These are phyloP conservation scores for Neocatenulostroma microsporum DNA, from an alignment of 2,329 filamentous ascomycete genomes.

Conservation along the genomic window DNA sequence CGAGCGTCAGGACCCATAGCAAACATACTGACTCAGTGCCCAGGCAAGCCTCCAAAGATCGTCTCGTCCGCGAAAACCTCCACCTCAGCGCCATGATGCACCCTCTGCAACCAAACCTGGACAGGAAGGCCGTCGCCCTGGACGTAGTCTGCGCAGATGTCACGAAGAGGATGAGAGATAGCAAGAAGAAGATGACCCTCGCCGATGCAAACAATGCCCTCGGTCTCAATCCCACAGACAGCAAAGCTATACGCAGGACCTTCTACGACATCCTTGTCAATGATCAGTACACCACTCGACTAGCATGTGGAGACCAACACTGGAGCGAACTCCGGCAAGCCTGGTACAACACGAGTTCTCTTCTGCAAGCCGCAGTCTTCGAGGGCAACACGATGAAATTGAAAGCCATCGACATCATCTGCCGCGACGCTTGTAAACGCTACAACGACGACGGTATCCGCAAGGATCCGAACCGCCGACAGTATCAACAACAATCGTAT, in stretches of 20 bases:
- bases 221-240: slow-evolving; percentile 60
- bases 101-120: slow-evolving; percentile 49
- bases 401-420: slow-evolving; percentile 62
- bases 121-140: slow-evolving; percentile 59
- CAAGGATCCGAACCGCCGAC: neutral
- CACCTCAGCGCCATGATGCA: slow-evolving; percentile 56
- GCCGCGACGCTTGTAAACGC: slow-evolving; percentile 72
- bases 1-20: too few species aligned
- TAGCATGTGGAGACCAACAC: slow-evolving; percentile 62
- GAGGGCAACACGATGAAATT: slow-evolving; percentile 40
- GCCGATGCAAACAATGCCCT: slow-evolving; percentile 66
- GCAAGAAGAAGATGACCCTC: slow-evolving; percentile 61
- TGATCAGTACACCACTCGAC: slow-evolving; percentile 63
- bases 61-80: slow-evolving; percentile 55
- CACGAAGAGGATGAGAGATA: slow-evolving; percentile 65
- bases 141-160: slow-evolving; percentile 76
- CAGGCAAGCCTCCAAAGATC: slow-evolving; percentile 60
- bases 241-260: slow-evolving; percentile 55
- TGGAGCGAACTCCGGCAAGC: slow-evolving; percentile 62
- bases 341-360: slow-evolving; percentile 47
- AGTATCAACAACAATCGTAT: slow-evolving; percentile 18
- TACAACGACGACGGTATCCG: slow-evolving; percentile 50
- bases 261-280: slow-evolving; percentile 60
- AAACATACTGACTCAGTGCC: too few species aligned
- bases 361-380: slow-evolving; percentile 15